Evolutionary conservation across 805 yeast genomes (phyloP).

Genomic region (Lipomyces mesembrius): DNA sequence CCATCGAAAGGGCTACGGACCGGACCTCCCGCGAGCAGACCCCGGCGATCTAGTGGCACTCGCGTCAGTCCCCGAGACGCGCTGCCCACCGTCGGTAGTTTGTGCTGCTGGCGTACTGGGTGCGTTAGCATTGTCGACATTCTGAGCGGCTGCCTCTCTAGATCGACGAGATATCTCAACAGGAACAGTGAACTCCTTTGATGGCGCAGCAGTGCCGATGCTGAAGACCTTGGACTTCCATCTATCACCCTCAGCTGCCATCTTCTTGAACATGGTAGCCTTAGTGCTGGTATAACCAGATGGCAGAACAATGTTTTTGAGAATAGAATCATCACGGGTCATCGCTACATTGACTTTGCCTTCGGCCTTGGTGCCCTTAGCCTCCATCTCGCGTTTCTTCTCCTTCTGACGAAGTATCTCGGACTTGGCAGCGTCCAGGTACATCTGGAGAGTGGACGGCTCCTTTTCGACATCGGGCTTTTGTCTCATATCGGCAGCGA

Average conservation of each 20-base stretch:
- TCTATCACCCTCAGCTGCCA: slow-evolving; percentile 32
- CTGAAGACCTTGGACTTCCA: slow-evolving; percentile 36
- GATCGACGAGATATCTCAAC: slow-evolving; percentile 12
- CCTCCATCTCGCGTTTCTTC: slow-evolving; percentile 15
- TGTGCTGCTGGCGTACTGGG: neutral
- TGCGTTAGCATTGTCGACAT: neutral
- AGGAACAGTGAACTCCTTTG: slow-evolving; percentile 3
- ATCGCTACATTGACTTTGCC: slow-evolving; percentile 27
- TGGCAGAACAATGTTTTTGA: slow-evolving; percentile 33
- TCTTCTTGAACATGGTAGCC: slow-evolving; percentile 27
- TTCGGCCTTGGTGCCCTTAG: slow-evolving; percentile 11
- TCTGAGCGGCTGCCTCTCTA: slow-evolving; percentile 3
- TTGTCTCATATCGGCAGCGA: slow-evolving; percentile 14
- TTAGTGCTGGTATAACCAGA: slow-evolving; percentile 16
- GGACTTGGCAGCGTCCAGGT: slow-evolving; percentile 26
- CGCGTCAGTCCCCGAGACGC: neutral
- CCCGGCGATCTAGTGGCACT: neutral
- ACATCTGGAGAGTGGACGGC: slow-evolving; percentile 22
- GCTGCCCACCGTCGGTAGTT: neutral
- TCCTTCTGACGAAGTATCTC: slow-evolving; percentile 24
- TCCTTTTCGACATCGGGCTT: slow-evolving; percentile 7
- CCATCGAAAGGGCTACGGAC: neutral
- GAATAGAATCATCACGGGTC: slow-evolving; percentile 24
- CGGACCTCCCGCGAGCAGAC: slow-evolving; percentile 4
- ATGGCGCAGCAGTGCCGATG: slow-evolving; percentile 19